Base-by-base conservation (phyloP, 2,329 filamentous ascomycete genomes). In the Aspergillus hortae region DNA sequence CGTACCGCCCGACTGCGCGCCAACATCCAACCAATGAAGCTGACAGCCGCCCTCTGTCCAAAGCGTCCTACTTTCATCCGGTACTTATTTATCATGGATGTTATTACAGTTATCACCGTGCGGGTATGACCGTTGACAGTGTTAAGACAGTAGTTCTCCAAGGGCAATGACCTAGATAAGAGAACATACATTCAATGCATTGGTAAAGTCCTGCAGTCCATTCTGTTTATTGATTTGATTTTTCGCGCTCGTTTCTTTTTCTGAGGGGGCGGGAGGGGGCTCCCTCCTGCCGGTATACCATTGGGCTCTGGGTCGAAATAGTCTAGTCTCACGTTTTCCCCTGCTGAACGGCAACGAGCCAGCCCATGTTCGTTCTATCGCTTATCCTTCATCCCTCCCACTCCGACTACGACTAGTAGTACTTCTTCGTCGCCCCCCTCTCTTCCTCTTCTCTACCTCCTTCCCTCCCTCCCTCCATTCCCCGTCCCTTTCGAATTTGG, bases 1-100 rank as follows among this genome's bases (percentile, higher is more conserved):
- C 57, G 61, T 59, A 61, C 62, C 60, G 63, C 61, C 63, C 62
- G 68, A 70, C 71, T 67, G 67, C 67, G 67, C 67, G 68, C 64
- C 65, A 70, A 70, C 61, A 61, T 58, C 50, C 47, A 49, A 33
- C 56, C 56, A 56, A 49, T 57, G 40, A 52, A 63, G 57, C 60
- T 64, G 60, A 58, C 62, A 61, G 55, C 56, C 60, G 61, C 61
- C 58, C 54, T 57, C 47, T 11, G 27, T 30, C 49, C 35, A 38
- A 11, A 38, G 48, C 6, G 6, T 42, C 40, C n/a, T 23, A 23
- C 6, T 6, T 23, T 6, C 23, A 5, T 23, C 4, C 23, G 23
- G 23, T 23, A 23, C 23, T 6, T 23, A 23, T 30, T 30, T 30
- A 30, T 30, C 7, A 30, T 30, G 7, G 27, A 23, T 30, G 27